Evolutionary conservation across 2,329 filamentous ascomycete genomes (phyloP), one percentile per base, ranked within the genome.

Genomic region (Botryotinia calthae): DNA sequence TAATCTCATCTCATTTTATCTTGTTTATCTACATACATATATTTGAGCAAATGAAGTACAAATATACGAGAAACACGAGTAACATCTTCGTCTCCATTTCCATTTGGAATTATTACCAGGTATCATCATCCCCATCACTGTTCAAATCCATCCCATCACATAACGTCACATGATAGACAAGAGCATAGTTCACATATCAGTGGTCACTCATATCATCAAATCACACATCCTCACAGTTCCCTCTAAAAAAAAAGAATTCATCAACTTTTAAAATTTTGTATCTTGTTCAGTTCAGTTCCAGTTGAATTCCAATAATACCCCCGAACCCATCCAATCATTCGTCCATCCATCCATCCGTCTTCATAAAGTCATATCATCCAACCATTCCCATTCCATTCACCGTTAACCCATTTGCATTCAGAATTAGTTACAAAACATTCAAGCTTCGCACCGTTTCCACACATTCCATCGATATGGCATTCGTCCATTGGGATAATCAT

Each of bases 201-300:
- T 34, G 34, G 34, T 34, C n/a, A 20, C 31, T 37, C 8, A 58
- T 31, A 16, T 5, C 28, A 42, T 62, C 59, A 22, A 18, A 59
- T 4, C 22, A n/a, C 37, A 42, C 37, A 63, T 31, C 20, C 3
- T 34, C 37, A 42, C 16, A 63, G 10, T n/a, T 8, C 4, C 61
- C n/a, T 10, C 5, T 25, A 1, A 8, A 8, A 1, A 8, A 8
- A 16, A 25, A 63, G 28, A 9, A 12, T 28, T 42, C 34, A 61
- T 63, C 61, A 46, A 44, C 61, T 64, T 64, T 64, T 64, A 44
- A 64, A 64, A 46, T 64, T 64, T 64, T 64, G 40, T 44, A 64
- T 64, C 61, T 44, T 64, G 37, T 42, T 63, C 61, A 44, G 37
- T 63, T n/a, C 25, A 63, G 42, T 64, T 34, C 31, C 34, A 61